These are phyloP conservation scores for Phylloporus sp. DNA, from an alignment of 768 basidiomycete species.

Conservation along the genomic window DNA sequence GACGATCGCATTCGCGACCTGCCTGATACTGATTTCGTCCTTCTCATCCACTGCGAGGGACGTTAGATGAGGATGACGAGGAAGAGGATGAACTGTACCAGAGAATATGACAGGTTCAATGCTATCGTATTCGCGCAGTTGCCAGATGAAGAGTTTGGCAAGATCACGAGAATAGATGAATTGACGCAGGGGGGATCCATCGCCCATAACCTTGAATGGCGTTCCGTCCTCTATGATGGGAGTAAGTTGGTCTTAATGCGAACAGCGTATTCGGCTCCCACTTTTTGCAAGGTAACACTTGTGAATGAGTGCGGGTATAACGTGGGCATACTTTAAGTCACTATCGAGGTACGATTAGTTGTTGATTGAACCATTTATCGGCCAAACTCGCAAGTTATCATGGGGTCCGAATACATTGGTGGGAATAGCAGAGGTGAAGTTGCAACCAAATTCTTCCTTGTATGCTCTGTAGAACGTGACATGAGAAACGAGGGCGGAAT, in stretches of 20 bases:
- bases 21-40: slow-evolving; percentile 90
- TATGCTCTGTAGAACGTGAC: slow-evolving; percentile 61
- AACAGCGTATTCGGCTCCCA: slow-evolving; percentile 27
- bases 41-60: slow-evolving; percentile 72
- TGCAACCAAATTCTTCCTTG: slow-evolving; percentile 91
- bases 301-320: slow-evolving; percentile 92
- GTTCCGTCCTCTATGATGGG: slow-evolving; percentile 62
- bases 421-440: slow-evolving; percentile 95
- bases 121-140: slow-evolving; percentile 84
- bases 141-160: slow-evolving; percentile 93
- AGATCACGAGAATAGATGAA: slow-evolving; percentile 97
- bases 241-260: background rate
- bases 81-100: slow-evolving; percentile 40
- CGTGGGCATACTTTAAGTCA: slow-evolving; percentile 87
- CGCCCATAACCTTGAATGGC: slow-evolving; percentile 83
- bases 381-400: slow-evolving; percentile 76
- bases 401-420: slow-evolving; percentile 96
- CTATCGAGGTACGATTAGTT: slow-evolving; percentile 36
- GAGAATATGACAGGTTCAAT: slow-evolving; percentile 93
- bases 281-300: slow-evolving; percentile 91
- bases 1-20: slow-evolving; percentile 89
- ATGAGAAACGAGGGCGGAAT: background rate
- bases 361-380: background rate
- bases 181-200: slow-evolving; percentile 91
- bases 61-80: background rate